Base-by-base conservation (phyloP, 495 filamentous ascomycete genomes). In the Penicillium cataractarum region DNA sequence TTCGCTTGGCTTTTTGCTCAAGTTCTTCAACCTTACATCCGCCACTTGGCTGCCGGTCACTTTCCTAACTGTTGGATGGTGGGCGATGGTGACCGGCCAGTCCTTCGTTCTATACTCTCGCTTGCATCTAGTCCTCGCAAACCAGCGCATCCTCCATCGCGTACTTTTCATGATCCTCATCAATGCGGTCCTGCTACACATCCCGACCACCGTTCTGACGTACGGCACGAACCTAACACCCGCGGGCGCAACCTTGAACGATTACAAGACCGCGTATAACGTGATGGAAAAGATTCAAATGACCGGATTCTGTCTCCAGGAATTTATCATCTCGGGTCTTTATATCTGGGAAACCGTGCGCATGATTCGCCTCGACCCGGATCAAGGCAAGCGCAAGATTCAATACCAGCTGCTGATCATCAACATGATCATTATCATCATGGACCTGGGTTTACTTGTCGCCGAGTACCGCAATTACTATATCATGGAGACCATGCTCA, bases 91-190 rank as follows among this genome's bases (percentile, higher is more conserved):
- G 4, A 87, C 86, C 0, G 87, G 86, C 19, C 87, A 89, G 69
- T 85, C 85, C 5, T 65, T 90, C 42, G 87, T 90, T 12, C 77
- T 90, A 21, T 90, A 86, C 74, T 90, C 87, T 3, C 82, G 88
- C n/a, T 80, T 90, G 5, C 85, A 89, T 65, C 74, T 90, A 44
- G 77, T 91, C 39, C 71, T 84, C 31, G 74, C 74, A 26, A 82
- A 84, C 27, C 74, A 73, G n/a, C 74, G 72, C 27, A 68, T 80
- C 19, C 75, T 89, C 3, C 79, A 82, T 22, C 71, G 74, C 32
- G 80, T 89, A 0, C 76, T 86, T 17, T 68, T 55, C 57, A 87
- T 89, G 83, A 89, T 90, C 64, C 71, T 87, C 12, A 50, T 83
- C 68, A 74, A 88, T 71, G 84, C 77, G 8, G 27, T 84, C 39